A percentile compares a stretch with the other conserved stretches of the same genome.
These are phyloP conservation scores for Paramyrothecium sp. DNA, from an alignment of 2,329 filamentous ascomycete species.

Conservation along the genomic window DNA sequence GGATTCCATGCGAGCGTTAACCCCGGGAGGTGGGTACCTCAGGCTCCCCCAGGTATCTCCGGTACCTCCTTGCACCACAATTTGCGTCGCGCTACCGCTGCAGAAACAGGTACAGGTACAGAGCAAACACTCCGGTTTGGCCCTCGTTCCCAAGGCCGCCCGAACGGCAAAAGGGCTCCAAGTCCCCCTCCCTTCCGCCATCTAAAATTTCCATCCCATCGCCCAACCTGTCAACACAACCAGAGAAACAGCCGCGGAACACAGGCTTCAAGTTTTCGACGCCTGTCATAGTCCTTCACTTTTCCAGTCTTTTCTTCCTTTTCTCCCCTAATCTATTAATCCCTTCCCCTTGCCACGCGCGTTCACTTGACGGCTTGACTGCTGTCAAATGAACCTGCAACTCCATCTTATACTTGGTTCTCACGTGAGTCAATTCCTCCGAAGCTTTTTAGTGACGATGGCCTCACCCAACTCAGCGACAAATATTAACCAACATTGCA, in stretches of 20 bases:
- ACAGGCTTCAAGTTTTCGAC: not conserved
- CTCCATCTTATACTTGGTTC: constrained; percentile 57
- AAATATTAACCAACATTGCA: constrained; percentile 17
- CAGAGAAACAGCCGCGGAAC: not conserved
- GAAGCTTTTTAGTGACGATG: constrained; percentile 6
- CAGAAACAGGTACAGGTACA: not conserved
- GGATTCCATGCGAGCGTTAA: not conserved
- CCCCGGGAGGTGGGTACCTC: not conserved
- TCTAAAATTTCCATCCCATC: not conserved
- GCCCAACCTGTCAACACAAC: no score
- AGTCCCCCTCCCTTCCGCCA: not conserved
- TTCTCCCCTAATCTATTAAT: constrained; percentile 14
- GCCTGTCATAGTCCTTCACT: constrained; percentile 4
- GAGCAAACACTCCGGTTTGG: not conserved
- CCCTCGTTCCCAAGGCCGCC: not conserved
- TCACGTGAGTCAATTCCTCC: constrained; percentile 51
- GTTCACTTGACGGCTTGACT: constrained; percentile 81
- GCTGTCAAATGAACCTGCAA: constrained; percentile 99
- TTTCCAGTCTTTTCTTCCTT: constrained; percentile 10
- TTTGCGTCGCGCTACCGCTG: no score
- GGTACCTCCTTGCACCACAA: no score
- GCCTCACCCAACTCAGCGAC: no score
- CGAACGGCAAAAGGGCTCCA: not conserved
- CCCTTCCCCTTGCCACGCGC: constrained; percentile 54
- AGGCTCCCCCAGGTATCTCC: constrained; percentile 4